Evolutionary conservation across 805 yeast genomes (phyloP).

Genomic region (Pichia manshurica): DNA sequence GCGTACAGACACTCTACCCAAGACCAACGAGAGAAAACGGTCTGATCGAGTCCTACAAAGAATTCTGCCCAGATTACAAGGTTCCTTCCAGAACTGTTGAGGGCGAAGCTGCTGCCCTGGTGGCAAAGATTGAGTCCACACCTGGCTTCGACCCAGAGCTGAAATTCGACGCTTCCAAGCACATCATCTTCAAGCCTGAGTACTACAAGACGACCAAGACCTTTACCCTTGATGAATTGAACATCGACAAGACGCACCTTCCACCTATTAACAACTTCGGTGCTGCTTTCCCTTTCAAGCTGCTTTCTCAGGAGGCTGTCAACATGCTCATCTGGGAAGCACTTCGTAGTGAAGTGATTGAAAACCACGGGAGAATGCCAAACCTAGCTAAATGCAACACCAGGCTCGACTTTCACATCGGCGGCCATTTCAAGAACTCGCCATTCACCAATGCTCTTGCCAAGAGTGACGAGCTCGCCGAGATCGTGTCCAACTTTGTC

Average conservation of each 20-base stretch:
- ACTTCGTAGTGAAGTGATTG: slow-evolving; percentile 32
- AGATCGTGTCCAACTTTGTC: slow-evolving; percentile 43
- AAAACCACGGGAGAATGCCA: slow-evolving; percentile 37
- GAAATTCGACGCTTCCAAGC: slow-evolving; percentile 34
- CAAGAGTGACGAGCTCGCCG: slow-evolving; percentile 45
- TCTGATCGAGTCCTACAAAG: slow-evolving; percentile 15
- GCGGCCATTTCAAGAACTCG: slow-evolving; percentile 40
- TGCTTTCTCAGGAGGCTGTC: slow-evolving; percentile 53
- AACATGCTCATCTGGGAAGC: slow-evolving; percentile 50
- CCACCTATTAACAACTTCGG: slow-evolving; percentile 31
- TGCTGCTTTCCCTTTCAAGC: slow-evolving; percentile 53
- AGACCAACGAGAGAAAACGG: slow-evolving; percentile 19
- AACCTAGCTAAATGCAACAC: slow-evolving; percentile 27
- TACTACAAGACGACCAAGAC: slow-evolving; percentile 32
- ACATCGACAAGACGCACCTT: slow-evolving; percentile 29
- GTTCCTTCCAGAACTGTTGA: slow-evolving; percentile 23
- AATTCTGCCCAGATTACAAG: slow-evolving; percentile 18
- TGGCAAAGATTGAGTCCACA: slow-evolving; percentile 19
- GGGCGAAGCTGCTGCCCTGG: slow-evolving; percentile 19
- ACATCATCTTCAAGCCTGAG: slow-evolving; percentile 33
- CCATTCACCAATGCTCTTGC: slow-evolving; percentile 48
- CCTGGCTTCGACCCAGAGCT: slow-evolving; percentile 27
- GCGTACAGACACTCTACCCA: slow-evolving; percentile 17
- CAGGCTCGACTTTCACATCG: slow-evolving; percentile 38
- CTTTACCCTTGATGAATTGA: slow-evolving; percentile 33